A percentile compares a stretch with the other conserved stretches of the same genome.
These are phyloP conservation scores for Dimocarpus longan DNA, from an alignment of 345 rosid species.

Conservation along the genomic window DNA sequence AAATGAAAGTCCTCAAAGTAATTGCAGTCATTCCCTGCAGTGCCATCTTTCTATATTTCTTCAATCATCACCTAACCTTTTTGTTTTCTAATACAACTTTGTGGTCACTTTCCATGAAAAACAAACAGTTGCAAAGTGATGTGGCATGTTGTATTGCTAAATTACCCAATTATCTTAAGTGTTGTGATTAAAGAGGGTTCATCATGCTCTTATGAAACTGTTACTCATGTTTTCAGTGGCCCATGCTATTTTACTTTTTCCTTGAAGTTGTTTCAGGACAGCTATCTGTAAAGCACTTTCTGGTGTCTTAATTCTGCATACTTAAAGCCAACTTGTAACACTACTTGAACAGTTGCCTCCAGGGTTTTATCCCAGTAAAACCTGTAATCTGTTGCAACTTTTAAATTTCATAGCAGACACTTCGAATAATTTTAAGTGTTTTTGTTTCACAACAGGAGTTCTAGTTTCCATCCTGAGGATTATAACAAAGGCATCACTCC, in stretches of 20 bases:
- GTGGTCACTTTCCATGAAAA: not conserved
- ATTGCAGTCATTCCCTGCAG: not conserved
- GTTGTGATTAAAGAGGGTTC: not conserved
- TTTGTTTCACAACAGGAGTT: slow-evolving; percentile 49
- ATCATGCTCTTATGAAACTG: not conserved
- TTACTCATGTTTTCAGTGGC: not conserved
- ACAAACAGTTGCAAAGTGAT: no score
- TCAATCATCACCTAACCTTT: not conserved
- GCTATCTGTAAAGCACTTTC: not conserved
- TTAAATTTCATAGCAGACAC: no score
- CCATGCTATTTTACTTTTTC: not conserved
- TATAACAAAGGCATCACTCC: slow-evolving; percentile 78
- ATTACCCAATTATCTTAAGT: not conserved
- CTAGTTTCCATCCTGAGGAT: slow-evolving; percentile 75
- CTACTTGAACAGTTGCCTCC: not conserved
- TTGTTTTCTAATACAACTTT: not conserved
- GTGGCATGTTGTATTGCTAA: slow-evolving; percentile 5
- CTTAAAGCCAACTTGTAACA: not conserved
- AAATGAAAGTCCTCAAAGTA: not conserved
- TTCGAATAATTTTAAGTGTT: not conserved
- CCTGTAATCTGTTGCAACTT: no score
- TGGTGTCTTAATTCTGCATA: not conserved
- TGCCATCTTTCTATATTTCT: not conserved
- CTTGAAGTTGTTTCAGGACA: not conserved
- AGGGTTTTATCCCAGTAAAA: not conserved